A percentile compares a stretch with the other conserved stretches of the same genome.
phyloP scores from a whole-genome alignment of 2,329 filamentous ascomycete genomes.

The Parastagonospora avenae region DNA sequence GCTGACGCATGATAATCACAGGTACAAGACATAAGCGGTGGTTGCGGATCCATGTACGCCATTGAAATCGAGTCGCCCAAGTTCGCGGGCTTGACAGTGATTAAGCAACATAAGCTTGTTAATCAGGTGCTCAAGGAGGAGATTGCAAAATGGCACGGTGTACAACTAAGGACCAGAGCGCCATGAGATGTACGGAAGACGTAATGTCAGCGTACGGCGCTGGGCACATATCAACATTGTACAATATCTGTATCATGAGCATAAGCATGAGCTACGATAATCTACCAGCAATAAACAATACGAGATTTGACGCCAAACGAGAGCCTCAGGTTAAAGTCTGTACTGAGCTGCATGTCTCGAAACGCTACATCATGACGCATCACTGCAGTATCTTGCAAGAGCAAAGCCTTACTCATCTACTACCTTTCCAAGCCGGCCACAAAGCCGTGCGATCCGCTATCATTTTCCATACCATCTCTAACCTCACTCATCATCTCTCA shows the following conservation, averaged over 20 bases:
- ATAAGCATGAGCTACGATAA: neutral
- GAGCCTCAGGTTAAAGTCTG: no score
- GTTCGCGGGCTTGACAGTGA: constrained; percentile 72
- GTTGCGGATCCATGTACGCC: constrained; percentile 86
- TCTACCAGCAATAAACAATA: no score
- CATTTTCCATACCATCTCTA: no score
- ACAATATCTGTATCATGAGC: neutral
- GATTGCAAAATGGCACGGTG: constrained; percentile 81
- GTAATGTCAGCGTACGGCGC: no score
- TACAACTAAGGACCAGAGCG: constrained; percentile 75
- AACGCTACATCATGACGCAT: no score
- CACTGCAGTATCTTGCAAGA: no score
- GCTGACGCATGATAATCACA: constrained; percentile 39
- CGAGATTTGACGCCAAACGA: no score
- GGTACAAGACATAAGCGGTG: constrained; percentile 81
- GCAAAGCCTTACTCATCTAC: no score
- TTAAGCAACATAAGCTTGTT: constrained; percentile 84
- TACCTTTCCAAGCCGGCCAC: no score
- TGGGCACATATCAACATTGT: neutral
- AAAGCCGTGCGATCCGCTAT: no score
- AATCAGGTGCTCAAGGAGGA: constrained; percentile 75
- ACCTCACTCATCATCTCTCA: no score
- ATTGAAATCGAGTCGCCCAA: constrained; percentile 75
- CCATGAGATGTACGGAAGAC: constrained; percentile 13
- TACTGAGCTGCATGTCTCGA: no score